These are phyloP conservation scores for Eimeria tenella DNA, from an alignment of 169 alveolate species.

Conservation along the genomic window DNA sequence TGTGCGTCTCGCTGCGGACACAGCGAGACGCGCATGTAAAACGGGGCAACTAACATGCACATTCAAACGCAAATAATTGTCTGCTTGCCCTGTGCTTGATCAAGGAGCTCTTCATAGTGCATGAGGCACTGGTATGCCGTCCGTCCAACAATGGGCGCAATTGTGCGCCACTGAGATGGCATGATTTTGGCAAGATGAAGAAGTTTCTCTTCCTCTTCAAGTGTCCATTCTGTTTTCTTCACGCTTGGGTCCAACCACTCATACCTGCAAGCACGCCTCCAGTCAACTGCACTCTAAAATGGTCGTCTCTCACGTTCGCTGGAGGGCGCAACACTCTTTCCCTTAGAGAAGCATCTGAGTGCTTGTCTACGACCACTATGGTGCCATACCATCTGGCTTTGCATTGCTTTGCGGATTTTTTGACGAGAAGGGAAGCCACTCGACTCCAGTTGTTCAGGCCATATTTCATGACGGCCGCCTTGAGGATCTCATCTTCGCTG, in stretches of 20 bases:
- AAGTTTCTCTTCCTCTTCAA: constrained; percentile 99
- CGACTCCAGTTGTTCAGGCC: constrained; percentile 99
- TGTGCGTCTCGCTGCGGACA: neutral
- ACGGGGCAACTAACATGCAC: neutral
- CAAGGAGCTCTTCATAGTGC: constrained; percentile 98
- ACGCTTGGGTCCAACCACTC: constrained; percentile 99
- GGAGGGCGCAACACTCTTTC: neutral
- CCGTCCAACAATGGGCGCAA: constrained; percentile 99
- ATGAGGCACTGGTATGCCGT: constrained; percentile 99
- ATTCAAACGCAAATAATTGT: neutral
- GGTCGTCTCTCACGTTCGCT: neutral
- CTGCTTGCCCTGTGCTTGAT: constrained; percentile 96
- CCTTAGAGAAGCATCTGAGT: neutral
- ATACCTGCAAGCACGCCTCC: constrained; percentile 85
- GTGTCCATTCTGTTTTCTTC: constrained; percentile 99
- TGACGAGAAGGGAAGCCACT: constrained; percentile 98
- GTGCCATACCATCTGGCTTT: constrained; percentile 97
- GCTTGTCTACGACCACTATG: too few relatives aligned
- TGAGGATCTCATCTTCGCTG: constrained; percentile 99
- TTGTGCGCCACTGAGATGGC: constrained; percentile 99
- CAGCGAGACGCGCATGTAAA: neutral
- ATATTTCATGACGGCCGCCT: constrained; percentile 99
- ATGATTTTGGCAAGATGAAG: constrained; percentile 98
- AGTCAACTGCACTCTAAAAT: neutral
- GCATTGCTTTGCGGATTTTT: constrained; percentile 99